phyloP scores from a whole-genome alignment of 1,284 basidiomycete genomes.

The Leccinum colubrinum region DNA sequence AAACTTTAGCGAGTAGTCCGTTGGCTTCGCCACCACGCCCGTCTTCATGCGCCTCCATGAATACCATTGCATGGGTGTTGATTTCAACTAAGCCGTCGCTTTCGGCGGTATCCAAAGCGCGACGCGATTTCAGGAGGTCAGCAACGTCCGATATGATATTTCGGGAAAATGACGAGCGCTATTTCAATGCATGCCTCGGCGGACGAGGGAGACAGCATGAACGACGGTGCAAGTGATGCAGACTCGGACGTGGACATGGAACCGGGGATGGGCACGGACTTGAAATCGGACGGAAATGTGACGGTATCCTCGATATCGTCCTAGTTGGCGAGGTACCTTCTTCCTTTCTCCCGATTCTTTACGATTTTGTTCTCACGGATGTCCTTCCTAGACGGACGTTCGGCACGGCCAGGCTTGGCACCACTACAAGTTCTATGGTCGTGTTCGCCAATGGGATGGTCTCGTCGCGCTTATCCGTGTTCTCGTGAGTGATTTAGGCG shows the following conservation, averaged over 20 bases:
- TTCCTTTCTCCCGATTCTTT: not conserved
- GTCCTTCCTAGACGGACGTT: constrained; percentile 43
- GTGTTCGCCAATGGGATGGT: constrained; percentile 66
- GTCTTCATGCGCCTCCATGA: constrained; percentile 56
- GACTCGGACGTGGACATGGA: constrained; percentile 19
- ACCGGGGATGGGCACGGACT: constrained; percentile 21
- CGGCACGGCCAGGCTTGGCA: constrained; percentile 61
- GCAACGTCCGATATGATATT: constrained; percentile 30
- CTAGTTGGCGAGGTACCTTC: constrained; percentile 50
- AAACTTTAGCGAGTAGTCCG: constrained; percentile 37
- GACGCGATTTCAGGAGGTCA: constrained; percentile 24
- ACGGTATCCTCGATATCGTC: constrained; percentile 55
- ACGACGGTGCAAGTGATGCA: constrained; percentile 8
- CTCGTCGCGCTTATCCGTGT: constrained; percentile 60
- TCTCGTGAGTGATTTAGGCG: constrained; percentile 33
- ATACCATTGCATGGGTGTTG: constrained; percentile 49
- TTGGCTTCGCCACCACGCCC: constrained; percentile 42
- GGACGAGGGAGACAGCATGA: constrained; percentile 1
- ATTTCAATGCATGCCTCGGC: constrained; percentile 7
- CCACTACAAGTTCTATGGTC: constrained; percentile 58
- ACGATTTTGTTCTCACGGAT: not conserved
- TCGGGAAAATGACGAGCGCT: constrained; percentile 26
- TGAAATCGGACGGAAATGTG: constrained; percentile 37
- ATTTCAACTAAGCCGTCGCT: constrained; percentile 31
- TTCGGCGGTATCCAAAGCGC: constrained; percentile 51